Conservation (phyloP, 768 basidiomycete species). For the Omphalotus guepiniiformis region DNA sequence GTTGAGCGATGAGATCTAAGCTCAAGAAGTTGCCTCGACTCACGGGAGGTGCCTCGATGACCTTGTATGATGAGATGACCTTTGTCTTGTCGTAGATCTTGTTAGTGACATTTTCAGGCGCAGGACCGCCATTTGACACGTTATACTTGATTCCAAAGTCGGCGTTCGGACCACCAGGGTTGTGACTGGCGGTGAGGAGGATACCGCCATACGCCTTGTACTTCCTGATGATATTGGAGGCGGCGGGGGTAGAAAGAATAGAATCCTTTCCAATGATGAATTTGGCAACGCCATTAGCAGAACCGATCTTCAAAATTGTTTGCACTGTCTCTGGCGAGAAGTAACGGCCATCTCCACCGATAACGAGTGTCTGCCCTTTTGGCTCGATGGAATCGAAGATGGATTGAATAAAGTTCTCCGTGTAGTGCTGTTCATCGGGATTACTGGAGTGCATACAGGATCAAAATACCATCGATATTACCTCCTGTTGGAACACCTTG, state of each 20-base stretch:
- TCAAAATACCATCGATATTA: too few species aligned
- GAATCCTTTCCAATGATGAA: conserved; percentile 89
- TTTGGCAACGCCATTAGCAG: conserved; percentile 88
- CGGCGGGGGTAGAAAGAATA: conserved; percentile 96
- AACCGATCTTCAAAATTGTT: conserved; percentile 89
- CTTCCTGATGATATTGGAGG: conserved; percentile 92
- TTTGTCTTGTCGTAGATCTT: conserved; percentile 92
- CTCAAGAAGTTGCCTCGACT: conserved; percentile 23
- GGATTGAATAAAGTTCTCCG: conserved; percentile 96
- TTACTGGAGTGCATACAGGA: too few species aligned
- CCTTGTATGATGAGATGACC: conserved; percentile 80
- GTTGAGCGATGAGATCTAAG: conserved; percentile 9
- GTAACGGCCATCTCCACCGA: conserved; percentile 97
- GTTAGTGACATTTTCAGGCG: conserved; percentile 94
- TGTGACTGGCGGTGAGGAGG: conserved; percentile 94
- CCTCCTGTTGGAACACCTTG: conserved; percentile 97
- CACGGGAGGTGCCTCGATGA: conserved; percentile 73
- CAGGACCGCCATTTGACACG: conserved; percentile 94
- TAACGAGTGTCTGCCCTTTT: conserved; percentile 79
- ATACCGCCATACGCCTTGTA: conserved; percentile 97
- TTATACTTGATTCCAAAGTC: conserved; percentile 99
- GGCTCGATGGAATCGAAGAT: conserved; percentile 89
- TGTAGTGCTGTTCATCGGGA: conserved; percentile 73
- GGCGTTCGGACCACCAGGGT: conserved; percentile 96
- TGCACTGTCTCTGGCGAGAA: conserved; percentile 85